These are phyloP conservation scores for Mentha longifolia DNA, from an alignment of 257 asterid genomes.

Conservation along the genomic window DNA sequence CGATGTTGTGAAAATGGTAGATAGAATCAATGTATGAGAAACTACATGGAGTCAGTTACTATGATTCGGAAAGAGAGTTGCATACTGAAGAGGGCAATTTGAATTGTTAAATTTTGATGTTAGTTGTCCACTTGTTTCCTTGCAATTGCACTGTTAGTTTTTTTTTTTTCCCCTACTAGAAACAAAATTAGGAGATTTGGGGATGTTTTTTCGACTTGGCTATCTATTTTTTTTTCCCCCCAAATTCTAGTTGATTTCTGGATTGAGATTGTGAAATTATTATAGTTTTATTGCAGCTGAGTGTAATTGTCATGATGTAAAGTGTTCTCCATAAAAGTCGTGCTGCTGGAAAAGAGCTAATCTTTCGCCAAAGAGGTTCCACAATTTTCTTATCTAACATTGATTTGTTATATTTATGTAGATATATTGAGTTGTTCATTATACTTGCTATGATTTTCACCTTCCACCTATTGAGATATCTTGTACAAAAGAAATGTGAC, in stretches of 20 bases:
- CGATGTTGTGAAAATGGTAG: background rate
- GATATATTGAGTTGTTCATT: constrained; percentile 9
- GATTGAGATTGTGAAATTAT: constrained; percentile 19
- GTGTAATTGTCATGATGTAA: constrained; percentile 40
- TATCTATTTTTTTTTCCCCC: background rate
- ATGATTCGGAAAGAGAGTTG: background rate
- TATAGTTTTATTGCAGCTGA: constrained; percentile 35
- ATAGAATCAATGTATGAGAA: background rate
- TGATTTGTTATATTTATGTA: constrained; percentile 6
- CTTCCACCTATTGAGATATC: constrained; percentile 10
- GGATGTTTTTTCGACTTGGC: background rate
- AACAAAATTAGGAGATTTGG: constrained; percentile 6
- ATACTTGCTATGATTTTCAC: background rate
- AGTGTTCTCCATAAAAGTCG: constrained; percentile 29
- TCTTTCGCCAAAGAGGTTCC: constrained; percentile 35
- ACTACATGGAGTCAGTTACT: background rate
- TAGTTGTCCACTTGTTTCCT: background rate
- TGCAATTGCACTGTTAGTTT: background rate
- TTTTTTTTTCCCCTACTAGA: background rate
- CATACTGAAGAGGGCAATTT: background rate
- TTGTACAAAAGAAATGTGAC: constrained; percentile 15
- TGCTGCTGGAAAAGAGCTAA: constrained; percentile 41
- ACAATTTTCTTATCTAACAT: constrained; percentile 37
- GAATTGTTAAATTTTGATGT: background rate
- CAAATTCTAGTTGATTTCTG: constrained; percentile 17